Evolutionary conservation across 176 grass and related monocot genomes (phyloP), one percentile per base, ranked within the genome.

Genomic region (Coix lacrymajobi): DNA sequence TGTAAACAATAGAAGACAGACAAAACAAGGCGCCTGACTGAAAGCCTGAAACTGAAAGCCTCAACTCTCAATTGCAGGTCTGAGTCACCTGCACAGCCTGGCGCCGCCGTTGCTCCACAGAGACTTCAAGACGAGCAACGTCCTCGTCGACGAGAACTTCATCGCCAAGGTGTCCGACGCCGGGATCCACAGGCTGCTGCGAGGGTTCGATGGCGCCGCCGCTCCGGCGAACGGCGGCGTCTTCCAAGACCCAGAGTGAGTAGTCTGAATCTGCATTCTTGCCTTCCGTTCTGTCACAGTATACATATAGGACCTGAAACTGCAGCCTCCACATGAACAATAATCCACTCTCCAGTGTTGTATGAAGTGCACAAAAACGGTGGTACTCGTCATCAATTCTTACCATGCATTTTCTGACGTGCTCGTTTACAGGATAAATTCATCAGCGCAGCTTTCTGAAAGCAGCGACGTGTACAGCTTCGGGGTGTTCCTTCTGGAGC

Each of bases 61-160:
- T 30, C 11, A 33, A 48, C 15, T 60, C 65, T 85, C 14, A 75
- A 81, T 51, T 79, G 37, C 87, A 98, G 96, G 96, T 20, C 88
- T 98, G 15, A 66, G 66, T 38, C 90, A 98, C 86, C 24, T 98
- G 88, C 96, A 93, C 66, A 85, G 82, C 33, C 79, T 98, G 20
- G 51, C 32, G 46, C 90, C 96, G 60, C 92, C 90, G 7, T 34
- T 98, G 82, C 63, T 98, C 79, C 96, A 98, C 87, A 85, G 84
- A 45, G 85, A 81, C 56, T 95, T 98, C 76, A 98, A 98, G 88
- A 93, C 92, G 49, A 95, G 85, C 73, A 98, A 98, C 40, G 92
- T 98, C 5, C 78, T 98, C 76, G 92, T 98, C 41, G 96, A 98
- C 54, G 96, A 98, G 78, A 98, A 98, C 76, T 98, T 95, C 78